A percentile compares a stretch with the other conserved stretches of the same genome.
Evolutionary conservation across 2,329 filamentous ascomycete genomes (phyloP).

Genomic region (Clonostachys chloroleuca): DNA sequence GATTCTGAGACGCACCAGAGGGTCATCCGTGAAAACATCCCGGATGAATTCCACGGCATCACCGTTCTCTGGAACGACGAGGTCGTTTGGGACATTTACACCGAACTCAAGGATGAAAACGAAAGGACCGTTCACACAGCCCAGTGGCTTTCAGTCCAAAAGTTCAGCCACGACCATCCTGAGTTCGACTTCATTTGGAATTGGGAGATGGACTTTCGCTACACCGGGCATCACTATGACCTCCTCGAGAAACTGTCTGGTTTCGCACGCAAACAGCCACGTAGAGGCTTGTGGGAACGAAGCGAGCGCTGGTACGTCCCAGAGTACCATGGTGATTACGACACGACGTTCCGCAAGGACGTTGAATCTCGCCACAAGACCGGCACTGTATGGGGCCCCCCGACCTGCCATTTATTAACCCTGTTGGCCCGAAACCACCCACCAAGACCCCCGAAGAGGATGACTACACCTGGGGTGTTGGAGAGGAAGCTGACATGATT

Average conservation of each 20-base stretch:
- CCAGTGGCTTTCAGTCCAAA: constrained; percentile 71
- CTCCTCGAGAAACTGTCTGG: constrained; percentile 61
- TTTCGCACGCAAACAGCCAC: constrained; percentile 64
- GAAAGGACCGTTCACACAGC: constrained; percentile 50
- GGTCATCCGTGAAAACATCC: constrained; percentile 59
- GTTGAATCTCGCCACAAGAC: constrained; percentile 51
- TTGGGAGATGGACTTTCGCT: constrained; percentile 80
- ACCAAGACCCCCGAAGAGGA: constrained; percentile 54
- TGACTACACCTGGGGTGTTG: constrained; percentile 71
- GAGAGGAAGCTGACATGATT: constrained; percentile 70
- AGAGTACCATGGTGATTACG: constrained; percentile 60
- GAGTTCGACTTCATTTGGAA: constrained; percentile 84
- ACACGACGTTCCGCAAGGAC: constrained; percentile 59
- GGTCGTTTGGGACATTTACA: constrained; percentile 74
- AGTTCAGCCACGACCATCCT: constrained; percentile 70
- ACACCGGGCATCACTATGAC: constrained; percentile 79
- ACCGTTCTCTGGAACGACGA: constrained; percentile 70
- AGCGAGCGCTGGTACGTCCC: constrained; percentile 72
- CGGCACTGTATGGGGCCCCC: constrained; percentile 63
- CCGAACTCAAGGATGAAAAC: constrained; percentile 61
- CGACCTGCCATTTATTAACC: constrained; percentile 53
- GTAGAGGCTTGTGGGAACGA: constrained; percentile 70
- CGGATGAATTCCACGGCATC: constrained; percentile 65
- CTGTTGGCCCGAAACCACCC: constrained; percentile 61
- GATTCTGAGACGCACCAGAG: constrained; percentile 53